These are phyloP conservation scores for Flaveria linearis DNA, from an alignment of 129 eudicot genomes.

Conservation along the genomic window DNA sequence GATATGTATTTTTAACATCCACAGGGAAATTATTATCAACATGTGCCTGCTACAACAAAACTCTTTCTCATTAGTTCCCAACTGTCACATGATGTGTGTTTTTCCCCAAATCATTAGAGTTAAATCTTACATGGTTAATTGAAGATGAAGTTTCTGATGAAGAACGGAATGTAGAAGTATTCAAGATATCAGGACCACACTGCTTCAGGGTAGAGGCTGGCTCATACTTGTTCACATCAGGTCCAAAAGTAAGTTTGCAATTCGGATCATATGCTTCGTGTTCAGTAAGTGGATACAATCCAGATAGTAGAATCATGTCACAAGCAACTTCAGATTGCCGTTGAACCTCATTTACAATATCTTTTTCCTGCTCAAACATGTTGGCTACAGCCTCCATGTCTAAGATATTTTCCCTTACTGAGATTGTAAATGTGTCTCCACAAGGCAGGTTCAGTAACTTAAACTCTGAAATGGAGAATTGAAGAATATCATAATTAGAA, in stretches of 20 bases:
- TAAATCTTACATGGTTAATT: constrained; percentile 45
- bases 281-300: constrained; percentile 54
- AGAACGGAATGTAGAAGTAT: constrained; percentile 37
- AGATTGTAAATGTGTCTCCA: constrained; percentile 55
- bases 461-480: constrained; percentile 46
- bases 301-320: constrained; percentile 54
- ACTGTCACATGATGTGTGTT: background rate
- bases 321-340: constrained; percentile 39
- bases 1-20: constrained; percentile 38
- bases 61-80: background rate
- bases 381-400: constrained; percentile 78
- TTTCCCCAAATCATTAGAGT: background rate
- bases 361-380: constrained; percentile 75
- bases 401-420: constrained; percentile 59
- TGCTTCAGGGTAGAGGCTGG: constrained; percentile 12
- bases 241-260: constrained; percentile 48
- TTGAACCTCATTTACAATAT: constrained; percentile 45
- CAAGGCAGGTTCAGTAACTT: constrained; percentile 63
- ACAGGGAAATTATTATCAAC: constrained; percentile 19
- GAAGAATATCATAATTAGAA: constrained; percentile 9
- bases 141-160: constrained; percentile 22
- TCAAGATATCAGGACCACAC: constrained; percentile 30
- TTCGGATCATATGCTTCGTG: constrained; percentile 62
- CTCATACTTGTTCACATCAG: constrained; percentile 31
- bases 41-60: constrained; percentile 41